A percentile compares a stretch with the other conserved stretches of the same genome.
Evolutionary conservation across 2,329 filamentous ascomycete genomes (phyloP).

Genomic region (Pyricularia sp.): DNA sequence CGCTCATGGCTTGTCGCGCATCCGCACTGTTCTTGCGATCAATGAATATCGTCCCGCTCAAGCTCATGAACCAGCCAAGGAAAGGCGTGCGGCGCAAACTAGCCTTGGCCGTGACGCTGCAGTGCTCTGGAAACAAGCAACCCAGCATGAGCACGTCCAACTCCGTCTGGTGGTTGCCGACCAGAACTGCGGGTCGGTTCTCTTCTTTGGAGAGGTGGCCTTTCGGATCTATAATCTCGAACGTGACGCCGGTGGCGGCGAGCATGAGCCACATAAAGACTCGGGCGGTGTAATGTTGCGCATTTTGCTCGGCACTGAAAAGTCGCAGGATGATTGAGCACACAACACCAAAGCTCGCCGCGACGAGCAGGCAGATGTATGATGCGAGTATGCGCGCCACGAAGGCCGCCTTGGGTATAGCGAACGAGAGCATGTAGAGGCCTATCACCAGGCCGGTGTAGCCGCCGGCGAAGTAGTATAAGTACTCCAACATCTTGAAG

Average conservation of each 20-base stretch:
- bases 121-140: slow-evolving; percentile 80
- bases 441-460: slow-evolving; percentile 40
- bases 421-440: slow-evolving; percentile 54
- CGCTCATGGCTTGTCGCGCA: slow-evolving; percentile 75
- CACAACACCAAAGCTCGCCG: slow-evolving; percentile 64
- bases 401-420: slow-evolving; percentile 53
- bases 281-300: slow-evolving; percentile 78
- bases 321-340: slow-evolving; percentile 63
- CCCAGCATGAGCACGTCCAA: slow-evolving; percentile 91
- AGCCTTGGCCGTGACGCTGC: slow-evolving; percentile 86
- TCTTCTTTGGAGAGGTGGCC: slow-evolving; percentile 45
- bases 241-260: slow-evolving; percentile 65
- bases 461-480: slow-evolving; percentile 38
- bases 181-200: slow-evolving; percentile 73
- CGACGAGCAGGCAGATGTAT: slow-evolving; percentile 52
- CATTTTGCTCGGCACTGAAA: slow-evolving; percentile 61
- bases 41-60: slow-evolving; percentile 90
- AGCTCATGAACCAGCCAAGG: slow-evolving; percentile 87
- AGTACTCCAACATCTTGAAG: slow-evolving; percentile 13
- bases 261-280: slow-evolving; percentile 74
- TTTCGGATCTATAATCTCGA: slow-evolving; percentile 61
- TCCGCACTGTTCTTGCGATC: slow-evolving; percentile 78
- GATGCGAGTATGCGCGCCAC: slow-evolving; percentile 58
- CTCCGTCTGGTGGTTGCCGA: slow-evolving; percentile 94
- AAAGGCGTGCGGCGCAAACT: slow-evolving; percentile 71